phyloP scores from a whole-genome alignment of 192 early-diverging fungal species.

The Backusella circina region DNA sequence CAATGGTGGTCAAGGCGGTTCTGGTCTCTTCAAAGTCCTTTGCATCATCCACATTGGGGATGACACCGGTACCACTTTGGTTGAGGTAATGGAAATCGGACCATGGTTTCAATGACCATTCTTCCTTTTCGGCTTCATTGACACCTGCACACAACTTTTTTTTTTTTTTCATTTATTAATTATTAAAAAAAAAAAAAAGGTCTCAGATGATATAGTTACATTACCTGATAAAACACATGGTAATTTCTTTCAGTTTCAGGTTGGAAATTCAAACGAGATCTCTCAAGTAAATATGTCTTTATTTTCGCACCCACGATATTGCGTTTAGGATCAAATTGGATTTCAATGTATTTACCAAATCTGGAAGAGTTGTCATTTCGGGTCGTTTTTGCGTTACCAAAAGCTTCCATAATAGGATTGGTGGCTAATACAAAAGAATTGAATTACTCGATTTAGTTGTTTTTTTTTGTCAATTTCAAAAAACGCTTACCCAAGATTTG shows the following conservation, averaged over 20 bases:
- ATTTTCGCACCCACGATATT: slow-evolving; percentile 93
- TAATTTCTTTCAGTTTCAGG: slow-evolving; percentile 94
- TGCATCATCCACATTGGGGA: slow-evolving; percentile 87
- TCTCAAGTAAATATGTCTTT: slow-evolving; percentile 95
- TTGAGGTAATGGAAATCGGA: slow-evolving; percentile 81
- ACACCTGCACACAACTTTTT: slow-evolving; percentile 81
- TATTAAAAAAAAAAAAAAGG: background rate
- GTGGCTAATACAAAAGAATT: slow-evolving; percentile 59
- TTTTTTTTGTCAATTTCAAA: background rate
- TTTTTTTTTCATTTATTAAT: no score
- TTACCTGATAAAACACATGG: slow-evolving; percentile 96
- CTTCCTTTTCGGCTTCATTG: slow-evolving; percentile 73
- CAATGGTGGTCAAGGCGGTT: slow-evolving; percentile 80
- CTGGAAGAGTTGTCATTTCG: slow-evolving; percentile 98
- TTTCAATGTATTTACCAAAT: slow-evolving; percentile 99
- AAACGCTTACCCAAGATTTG: slow-evolving; percentile 60
- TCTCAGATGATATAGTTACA: background rate
- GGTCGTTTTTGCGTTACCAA: slow-evolving; percentile 99
- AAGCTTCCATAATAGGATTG: slow-evolving; percentile 99
- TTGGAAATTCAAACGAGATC: slow-evolving; percentile 94
- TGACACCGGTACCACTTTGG: slow-evolving; percentile 80
- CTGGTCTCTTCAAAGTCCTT: slow-evolving; percentile 88
- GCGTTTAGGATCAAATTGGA: slow-evolving; percentile 79
- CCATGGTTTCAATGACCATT: slow-evolving; percentile 76
- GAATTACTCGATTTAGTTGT: slow-evolving; percentile 1